Percentiles rank a stretch among this genome's conserved stretches.
Evolutionary conservation across 345 rosid species (phyloP).

Genomic region (Eucalyptus grandis): DNA sequence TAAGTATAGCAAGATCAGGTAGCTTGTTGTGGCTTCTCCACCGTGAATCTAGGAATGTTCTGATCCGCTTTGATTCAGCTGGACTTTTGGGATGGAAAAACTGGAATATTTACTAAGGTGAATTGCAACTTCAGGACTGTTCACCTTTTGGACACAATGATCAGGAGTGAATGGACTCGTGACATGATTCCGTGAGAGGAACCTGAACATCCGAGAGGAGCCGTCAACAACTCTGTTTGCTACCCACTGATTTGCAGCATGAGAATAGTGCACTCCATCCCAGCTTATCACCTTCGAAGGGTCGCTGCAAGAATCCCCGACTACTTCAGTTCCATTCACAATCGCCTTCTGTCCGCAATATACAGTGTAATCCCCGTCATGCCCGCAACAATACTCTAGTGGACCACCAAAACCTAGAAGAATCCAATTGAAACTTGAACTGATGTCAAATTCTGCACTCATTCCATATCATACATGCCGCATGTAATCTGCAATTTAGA

Average conservation of each 20-base stretch:
- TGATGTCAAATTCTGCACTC: background rate
- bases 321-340: conserved; percentile 26
- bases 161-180: background rate
- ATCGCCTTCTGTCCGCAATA: conserved; percentile 36
- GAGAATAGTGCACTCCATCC: conserved; percentile 51
- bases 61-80: background rate
- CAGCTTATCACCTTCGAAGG: conserved; percentile 27
- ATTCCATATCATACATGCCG: background rate
- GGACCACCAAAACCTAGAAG: conserved; percentile 37
- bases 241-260: conserved; percentile 63
- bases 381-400: conserved; percentile 52
- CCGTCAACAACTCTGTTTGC: conserved; percentile 58
- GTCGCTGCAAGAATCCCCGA: conserved; percentile 31
- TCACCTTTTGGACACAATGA: background rate
- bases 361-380: conserved; percentile 26
- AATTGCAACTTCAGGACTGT: background rate
- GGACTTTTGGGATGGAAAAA: background rate
- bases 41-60: background rate
- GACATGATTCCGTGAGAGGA: conserved; percentile 53
- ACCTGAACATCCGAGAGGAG: conserved; percentile 44
- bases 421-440: background rate
- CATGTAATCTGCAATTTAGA: background rate
- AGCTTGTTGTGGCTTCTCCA: background rate
- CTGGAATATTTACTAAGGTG: background rate
- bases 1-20: background rate